phyloP scores from a whole-genome alignment of 2,329 filamentous ascomycete genomes.

The Talaromyces sp. region DNA sequence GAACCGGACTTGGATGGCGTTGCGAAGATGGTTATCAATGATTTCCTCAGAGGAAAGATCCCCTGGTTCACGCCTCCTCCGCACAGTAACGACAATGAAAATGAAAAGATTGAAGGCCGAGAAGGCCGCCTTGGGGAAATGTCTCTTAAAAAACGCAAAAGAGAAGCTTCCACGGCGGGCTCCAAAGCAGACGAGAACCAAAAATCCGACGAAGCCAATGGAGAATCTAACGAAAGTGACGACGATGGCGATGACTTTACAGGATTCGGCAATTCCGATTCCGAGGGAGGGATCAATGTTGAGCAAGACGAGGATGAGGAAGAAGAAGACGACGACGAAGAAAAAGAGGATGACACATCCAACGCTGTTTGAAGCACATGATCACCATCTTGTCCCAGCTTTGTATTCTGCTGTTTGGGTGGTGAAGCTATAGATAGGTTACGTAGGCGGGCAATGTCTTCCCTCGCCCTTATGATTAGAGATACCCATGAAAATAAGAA shows the following conservation, averaged over 20 bases:
- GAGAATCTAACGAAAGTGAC: conserved; percentile 30
- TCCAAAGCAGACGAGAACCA: conserved; percentile 29
- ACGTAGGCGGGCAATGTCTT: neutral
- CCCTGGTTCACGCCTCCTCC: conserved; percentile 93
- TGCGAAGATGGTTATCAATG: conserved; percentile 94
- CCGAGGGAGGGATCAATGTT: conserved; percentile 30
- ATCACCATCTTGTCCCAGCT: neutral
- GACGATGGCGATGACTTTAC: conserved; percentile 14
- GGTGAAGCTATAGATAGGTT: neutral
- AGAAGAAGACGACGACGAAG: conserved; percentile 3
- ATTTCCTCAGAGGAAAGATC: conserved; percentile 91
- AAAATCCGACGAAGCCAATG: conserved; percentile 22
- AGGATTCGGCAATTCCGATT: conserved; percentile 27
- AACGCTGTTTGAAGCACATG: neutral
- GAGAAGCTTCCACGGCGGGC: conserved; percentile 46
- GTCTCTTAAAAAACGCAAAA: conserved; percentile 66
- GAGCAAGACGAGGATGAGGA: conserved; percentile 16
- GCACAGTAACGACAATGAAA: conserved; percentile 47
- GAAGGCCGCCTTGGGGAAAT: conserved; percentile 81
- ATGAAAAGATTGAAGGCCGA: conserved; percentile 60
- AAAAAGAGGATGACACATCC: neutral
- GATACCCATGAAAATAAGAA: neutral
- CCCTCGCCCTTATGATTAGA: neutral
- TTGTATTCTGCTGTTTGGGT: neutral
- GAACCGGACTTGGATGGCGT: conserved; percentile 93